A percentile compares a stretch with the other conserved stretches of the same genome.
phyloP scores from a whole-genome alignment of 1,284 basidiomycete genomes.

The Inonotus obliquus region DNA sequence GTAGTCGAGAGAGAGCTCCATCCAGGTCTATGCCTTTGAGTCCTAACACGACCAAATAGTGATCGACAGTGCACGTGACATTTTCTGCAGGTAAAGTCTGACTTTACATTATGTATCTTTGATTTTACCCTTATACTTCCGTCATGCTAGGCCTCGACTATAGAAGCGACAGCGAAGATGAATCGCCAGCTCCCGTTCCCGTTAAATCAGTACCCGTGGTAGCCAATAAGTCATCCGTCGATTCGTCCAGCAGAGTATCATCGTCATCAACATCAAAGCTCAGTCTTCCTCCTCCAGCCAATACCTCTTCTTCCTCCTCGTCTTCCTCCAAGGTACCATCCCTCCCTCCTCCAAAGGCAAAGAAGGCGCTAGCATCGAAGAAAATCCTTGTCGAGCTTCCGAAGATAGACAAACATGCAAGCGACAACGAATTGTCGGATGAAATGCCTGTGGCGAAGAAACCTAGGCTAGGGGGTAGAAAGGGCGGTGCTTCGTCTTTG shows the following conservation, averaged over 20 bases:
- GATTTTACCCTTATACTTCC: conserved; percentile 18
- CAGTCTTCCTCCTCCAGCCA: conserved; percentile 32
- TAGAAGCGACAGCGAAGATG: conserved; percentile 52
- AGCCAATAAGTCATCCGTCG: conserved; percentile 23
- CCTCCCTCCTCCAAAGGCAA: conserved; percentile 33
- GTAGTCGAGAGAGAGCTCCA: too few relatives aligned
- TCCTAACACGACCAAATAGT: conserved; percentile 1
- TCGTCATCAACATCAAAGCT: conserved; percentile 22
- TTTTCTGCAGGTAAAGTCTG: neutral
- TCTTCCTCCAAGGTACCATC: conserved; percentile 30
- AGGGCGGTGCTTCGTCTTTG: conserved; percentile 60
- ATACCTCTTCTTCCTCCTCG: conserved; percentile 24
- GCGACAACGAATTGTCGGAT: conserved; percentile 35
- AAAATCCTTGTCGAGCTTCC: conserved; percentile 70
- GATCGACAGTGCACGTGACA: neutral
- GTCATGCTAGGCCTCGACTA: conserved; percentile 72
- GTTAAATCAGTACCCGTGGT: conserved; percentile 12
- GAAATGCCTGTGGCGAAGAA: conserved; percentile 57
- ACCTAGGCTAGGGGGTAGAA: conserved; percentile 41
- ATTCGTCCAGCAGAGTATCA: conserved; percentile 20
- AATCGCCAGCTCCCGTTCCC: conserved; percentile 24
- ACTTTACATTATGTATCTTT: neutral
- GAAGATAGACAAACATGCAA: conserved; percentile 38
- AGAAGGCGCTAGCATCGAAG: conserved; percentile 41
- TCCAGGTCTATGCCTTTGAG: neutral